Evolutionary conservation across 73 alveolate genomes (phyloP).

Genomic region (Paramecium caudatum): DNA sequence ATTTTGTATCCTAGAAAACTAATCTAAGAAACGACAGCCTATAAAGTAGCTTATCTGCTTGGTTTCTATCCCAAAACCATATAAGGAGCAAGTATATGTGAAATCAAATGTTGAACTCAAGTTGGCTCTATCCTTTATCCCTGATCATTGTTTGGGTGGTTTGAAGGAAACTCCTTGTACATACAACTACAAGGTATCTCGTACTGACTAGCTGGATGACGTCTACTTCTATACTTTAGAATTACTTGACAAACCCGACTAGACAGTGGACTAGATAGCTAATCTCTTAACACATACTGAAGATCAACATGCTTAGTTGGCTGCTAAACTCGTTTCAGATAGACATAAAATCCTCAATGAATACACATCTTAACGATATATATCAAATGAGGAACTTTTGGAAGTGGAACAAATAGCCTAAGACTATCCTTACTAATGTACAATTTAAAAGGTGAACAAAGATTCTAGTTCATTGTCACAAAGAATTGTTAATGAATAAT

Average conservation of each 20-base stretch:
- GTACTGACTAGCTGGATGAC: conserved; percentile 42
- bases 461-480: conserved; percentile 28
- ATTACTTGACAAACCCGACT: conserved; percentile 12
- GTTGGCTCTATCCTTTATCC: conserved; percentile 55
- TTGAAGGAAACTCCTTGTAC: conserved; percentile 63
- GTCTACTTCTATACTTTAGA: conserved; percentile 60
- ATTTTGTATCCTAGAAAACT: not conserved
- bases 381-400: conserved; percentile 6
- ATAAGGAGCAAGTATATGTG: conserved; percentile 5
- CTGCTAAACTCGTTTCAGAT: not conserved
- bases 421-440: conserved; percentile 55
- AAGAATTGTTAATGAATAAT: conserved; percentile 54
- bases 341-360: not conserved
- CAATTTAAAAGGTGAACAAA: conserved; percentile 48
- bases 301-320: conserved; percentile 30
- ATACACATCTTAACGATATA: not conserved
- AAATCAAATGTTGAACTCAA: conserved; percentile 40
- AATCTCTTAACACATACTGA: not conserved
- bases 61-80: conserved; percentile 4
- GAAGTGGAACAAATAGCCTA: conserved; percentile 30
- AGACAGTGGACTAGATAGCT: not conserved
- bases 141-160: conserved; percentile 49
- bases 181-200: conserved; percentile 53
- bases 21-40: conserved; percentile 1
- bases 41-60: not conserved